Conservation (phyloP, 1,284 basidiomycete genomes). For the Rhizoctonia solani region DNA sequence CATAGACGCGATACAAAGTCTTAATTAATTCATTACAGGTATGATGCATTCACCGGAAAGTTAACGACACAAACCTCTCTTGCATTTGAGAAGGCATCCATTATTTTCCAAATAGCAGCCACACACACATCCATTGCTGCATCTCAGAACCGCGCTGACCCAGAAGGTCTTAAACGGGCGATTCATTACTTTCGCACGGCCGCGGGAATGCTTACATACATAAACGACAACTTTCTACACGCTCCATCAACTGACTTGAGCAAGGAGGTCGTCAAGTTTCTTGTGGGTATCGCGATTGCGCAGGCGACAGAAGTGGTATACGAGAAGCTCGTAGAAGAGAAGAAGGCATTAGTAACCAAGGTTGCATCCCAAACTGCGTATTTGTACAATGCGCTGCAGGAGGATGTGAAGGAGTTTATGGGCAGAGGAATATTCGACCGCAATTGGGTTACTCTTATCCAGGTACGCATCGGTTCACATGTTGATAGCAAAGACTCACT, state of each 20-base stretch:
- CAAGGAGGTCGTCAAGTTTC: slow-evolving; percentile 91
- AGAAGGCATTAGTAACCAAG: slow-evolving; percentile 85
- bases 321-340: slow-evolving; percentile 92
- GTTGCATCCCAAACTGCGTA: slow-evolving; percentile 82
- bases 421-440: slow-evolving; percentile 94
- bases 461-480: slow-evolving; percentile 54
- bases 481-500: neutral
- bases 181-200: slow-evolving; percentile 93
- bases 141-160: slow-evolving; percentile 79
- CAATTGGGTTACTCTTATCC: slow-evolving; percentile 88
- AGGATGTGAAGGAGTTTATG: slow-evolving; percentile 95
- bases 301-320: slow-evolving; percentile 97
- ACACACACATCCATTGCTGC: slow-evolving; percentile 91
- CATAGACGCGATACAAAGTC: no score
- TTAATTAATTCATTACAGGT: no score
- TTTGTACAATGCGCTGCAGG: slow-evolving; percentile 78
- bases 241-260: slow-evolving; percentile 97
- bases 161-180: slow-evolving; percentile 93
- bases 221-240: slow-evolving; percentile 99
- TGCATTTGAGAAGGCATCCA: slow-evolving; percentile 97
- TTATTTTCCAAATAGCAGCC: slow-evolving; percentile 95
- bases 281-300: slow-evolving; percentile 83
- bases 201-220: slow-evolving; percentile 97
- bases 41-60: slow-evolving; percentile 95
- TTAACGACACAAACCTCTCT: slow-evolving; percentile 93